These are phyloP conservation scores for Colletotrichum karsti DNA, from an alignment of 2,329 filamentous ascomycete species.

Conservation along the genomic window DNA sequence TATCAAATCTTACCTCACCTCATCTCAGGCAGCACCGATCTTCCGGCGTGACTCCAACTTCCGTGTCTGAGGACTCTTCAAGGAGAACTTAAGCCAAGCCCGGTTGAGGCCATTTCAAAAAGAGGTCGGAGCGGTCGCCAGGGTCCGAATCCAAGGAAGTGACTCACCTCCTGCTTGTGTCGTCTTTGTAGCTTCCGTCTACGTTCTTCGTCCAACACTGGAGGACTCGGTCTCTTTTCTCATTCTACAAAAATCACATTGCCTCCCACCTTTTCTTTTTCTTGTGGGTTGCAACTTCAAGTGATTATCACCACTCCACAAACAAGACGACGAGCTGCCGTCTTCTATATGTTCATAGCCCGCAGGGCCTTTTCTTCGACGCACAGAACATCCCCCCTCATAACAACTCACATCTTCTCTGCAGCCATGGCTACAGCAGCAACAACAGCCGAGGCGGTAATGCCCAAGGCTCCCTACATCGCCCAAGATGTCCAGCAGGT, in stretches of 20 bases:
- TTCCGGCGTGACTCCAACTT: slow-evolving; percentile 9
- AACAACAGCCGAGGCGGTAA: slow-evolving; percentile 32
- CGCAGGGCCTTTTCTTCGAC: slow-evolving; percentile 2
- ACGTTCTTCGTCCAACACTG: neutral
- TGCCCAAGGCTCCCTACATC: slow-evolving; percentile 65
- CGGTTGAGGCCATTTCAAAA: slow-evolving; percentile 11
- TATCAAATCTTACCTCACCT: neutral
- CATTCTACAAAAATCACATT: neutral
- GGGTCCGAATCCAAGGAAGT: neutral
- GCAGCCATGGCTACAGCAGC: slow-evolving; percentile 15
- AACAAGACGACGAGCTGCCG: neutral
- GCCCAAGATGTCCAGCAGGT: slow-evolving; percentile 77
- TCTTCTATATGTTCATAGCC: slow-evolving; percentile 12
- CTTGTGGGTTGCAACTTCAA: neutral
- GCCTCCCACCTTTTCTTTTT: neutral
- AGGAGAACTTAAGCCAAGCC: neutral
- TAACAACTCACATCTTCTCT: neutral
- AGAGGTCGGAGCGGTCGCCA: neutral
- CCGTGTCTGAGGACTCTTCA: neutral
- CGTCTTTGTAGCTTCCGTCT: neutral
- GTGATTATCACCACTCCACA: neutral
- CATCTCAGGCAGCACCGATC: slow-evolving; percentile 2
- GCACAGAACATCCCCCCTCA: slow-evolving; percentile 11
- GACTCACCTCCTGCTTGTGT: slow-evolving; percentile 18
- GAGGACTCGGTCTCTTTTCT: neutral